Conservation (phyloP, 805 yeast species). For the Cyberlindnera americana region DNA sequence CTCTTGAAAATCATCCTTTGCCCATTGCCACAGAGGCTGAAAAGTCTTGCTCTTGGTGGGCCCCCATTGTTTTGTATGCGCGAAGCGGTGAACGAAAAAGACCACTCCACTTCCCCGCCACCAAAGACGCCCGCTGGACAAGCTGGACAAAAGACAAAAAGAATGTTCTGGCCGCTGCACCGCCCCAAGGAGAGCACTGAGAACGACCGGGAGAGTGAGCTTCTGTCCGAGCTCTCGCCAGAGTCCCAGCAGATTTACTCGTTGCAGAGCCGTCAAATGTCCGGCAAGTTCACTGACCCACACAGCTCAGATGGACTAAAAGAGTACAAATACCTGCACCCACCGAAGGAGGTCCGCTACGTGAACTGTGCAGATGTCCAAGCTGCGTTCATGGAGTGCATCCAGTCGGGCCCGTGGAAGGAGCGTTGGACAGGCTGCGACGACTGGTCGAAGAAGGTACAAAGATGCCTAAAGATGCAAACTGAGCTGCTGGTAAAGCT, state of each 20-base stretch:
- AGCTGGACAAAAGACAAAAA: no score
- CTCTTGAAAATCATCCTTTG: neutral
- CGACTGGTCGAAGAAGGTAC: conserved; percentile 8
- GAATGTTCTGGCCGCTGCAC: conserved; percentile 7
- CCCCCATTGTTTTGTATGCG: no score
- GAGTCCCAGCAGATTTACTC: conserved; percentile 6
- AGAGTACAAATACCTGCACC: conserved; percentile 1
- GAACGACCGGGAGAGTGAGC: neutral
- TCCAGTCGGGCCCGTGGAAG: conserved; percentile 19
- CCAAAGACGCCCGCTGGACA: no score
- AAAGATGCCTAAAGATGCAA: conserved; percentile 21
- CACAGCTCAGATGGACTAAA: neutral
- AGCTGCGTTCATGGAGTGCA: conserved; percentile 19
- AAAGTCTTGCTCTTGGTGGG: no score
- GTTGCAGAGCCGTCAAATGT: conserved; percentile 6
- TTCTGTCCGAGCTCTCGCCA: conserved; percentile 12
- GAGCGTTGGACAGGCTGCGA: conserved; percentile 21
- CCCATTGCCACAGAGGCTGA: no score
- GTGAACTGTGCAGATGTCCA: conserved; percentile 25
- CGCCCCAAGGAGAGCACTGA: neutral
- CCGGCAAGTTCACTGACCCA: neutral
- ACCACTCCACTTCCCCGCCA: no score
- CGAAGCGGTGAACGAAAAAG: no score
- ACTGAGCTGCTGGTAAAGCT: conserved; percentile 14
- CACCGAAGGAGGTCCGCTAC: conserved; percentile 6